Evolutionary conservation across 108 stramenopile species (phyloP), one percentile per base, ranked within the genome.

Genomic region (Skeletonema grethae): DNA sequence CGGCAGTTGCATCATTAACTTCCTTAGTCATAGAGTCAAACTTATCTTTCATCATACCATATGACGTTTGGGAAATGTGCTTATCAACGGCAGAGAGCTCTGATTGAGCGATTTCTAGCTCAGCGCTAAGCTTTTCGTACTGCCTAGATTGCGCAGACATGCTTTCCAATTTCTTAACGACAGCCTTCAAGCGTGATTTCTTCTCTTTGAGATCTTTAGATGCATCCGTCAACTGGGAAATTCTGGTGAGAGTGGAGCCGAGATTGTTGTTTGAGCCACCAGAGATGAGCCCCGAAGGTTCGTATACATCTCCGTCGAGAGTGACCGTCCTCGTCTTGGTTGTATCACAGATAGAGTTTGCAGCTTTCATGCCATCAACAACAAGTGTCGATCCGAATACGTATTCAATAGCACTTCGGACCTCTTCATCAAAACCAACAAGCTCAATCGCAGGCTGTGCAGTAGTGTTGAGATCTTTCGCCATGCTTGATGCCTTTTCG

Each of bases 271-370:
- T 81, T 1, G 95, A 95, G 8, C 97, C 97, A 59, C 98, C 98
- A 38, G 97, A 95, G 45, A 99, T 96, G 15, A 97, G 98, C 28
- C 99, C 99, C 3, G 95, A 88, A 0, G 99, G 99, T 71, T 99
- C 98, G 75, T 95, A 98, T 15, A 96, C 88, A 70, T 99, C 99
- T 36, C 99, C 99, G 29, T 97, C 95, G 29, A 97, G 72, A 24
- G 99, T 99, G 5, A 99, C 98, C 12, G 96, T 96, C 32, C 88
- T 86, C 16, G 94, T 91, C 57, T 90, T 91, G 34, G 97, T 95
- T 7, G 85, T 78, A 76, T 98, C 97, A 48, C 97, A 97, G 66
- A 97, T 95, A 8, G 83, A 65, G 72, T 96, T 97, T 2, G 98
- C 99, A 55, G 96, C 85, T 59, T 93, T 88, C 16, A 86, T 81